phyloP scores from a whole-genome alignment of 1,284 basidiomycete species.

The Abortiporus biennis region DNA sequence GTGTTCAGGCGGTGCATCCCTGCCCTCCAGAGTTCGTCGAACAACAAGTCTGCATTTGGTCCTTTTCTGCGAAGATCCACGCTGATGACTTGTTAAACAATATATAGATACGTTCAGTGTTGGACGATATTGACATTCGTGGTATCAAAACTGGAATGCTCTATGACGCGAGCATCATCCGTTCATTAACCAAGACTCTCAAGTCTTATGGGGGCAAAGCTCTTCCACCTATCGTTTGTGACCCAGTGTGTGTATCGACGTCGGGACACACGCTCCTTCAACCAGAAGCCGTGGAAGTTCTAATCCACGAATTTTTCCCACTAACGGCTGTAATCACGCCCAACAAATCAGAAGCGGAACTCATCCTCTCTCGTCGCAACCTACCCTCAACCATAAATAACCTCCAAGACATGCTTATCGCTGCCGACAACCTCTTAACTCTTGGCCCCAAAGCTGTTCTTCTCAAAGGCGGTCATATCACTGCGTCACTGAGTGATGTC shows the following conservation, averaged over 20 bases:
- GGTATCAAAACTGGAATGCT: constrained; percentile 94
- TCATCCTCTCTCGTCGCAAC: constrained; percentile 44
- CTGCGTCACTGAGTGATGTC: constrained; percentile 40
- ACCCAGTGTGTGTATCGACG: constrained; percentile 92
- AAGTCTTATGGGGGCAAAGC: constrained; percentile 25
- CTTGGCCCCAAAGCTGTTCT: constrained; percentile 60
- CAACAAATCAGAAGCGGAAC: constrained; percentile 79
- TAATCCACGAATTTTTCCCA: constrained; percentile 67
- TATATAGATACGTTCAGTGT: constrained; percentile 61
- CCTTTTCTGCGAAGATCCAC: background rate
- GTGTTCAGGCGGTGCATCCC: constrained; percentile 71
- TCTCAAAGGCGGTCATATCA: constrained; percentile 86
- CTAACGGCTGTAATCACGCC: constrained; percentile 78
- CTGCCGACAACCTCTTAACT: constrained; percentile 46
- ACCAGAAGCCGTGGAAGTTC: constrained; percentile 54
- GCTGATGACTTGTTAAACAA: background rate
- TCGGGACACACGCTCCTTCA: constrained; percentile 82
- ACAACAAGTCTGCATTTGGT: constrained; percentile 49
- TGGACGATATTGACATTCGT: constrained; percentile 70
- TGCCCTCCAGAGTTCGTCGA: constrained; percentile 64
- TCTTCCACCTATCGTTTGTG: constrained; percentile 63
- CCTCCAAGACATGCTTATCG: constrained; percentile 60
- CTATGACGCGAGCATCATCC: constrained; percentile 44
- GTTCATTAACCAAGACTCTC: constrained; percentile 40
- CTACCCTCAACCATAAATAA: constrained; percentile 31